Conservation (phyloP, 305 asterid genomes). For the Solanum hybrid region DNA sequence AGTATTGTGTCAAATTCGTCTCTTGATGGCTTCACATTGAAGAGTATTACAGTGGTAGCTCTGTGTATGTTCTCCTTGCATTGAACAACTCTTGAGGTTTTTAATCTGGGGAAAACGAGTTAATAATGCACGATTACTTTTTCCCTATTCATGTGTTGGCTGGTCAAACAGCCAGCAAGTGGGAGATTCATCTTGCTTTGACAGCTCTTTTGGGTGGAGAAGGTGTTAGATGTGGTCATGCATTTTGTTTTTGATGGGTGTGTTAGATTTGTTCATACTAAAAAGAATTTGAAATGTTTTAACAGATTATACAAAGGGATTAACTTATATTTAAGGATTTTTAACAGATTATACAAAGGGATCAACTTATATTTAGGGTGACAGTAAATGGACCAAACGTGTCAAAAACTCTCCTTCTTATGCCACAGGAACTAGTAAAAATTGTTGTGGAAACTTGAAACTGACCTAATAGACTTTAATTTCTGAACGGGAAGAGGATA, state of each 20-base stretch:
- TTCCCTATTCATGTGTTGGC: background rate
- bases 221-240: background rate
- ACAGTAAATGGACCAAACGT: background rate
- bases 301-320: background rate
- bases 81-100: background rate
- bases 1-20: background rate
- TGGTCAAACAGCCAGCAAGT: background rate
- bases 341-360: background rate
- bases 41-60: background rate
- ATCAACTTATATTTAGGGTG: background rate
- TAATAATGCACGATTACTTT: background rate
- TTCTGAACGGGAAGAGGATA: background rate
- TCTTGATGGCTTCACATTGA: background rate
- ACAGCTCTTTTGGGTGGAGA: background rate
- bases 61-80: background rate
- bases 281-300: background rate
- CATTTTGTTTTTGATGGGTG: background rate
- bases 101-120: background rate
- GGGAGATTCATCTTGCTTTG: background rate
- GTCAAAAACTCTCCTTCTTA: background rate
- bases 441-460: background rate
- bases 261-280: background rate
- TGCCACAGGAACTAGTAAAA: background rate
- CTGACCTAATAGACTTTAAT: background rate
- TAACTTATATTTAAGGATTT: background rate